Base-by-base conservation (phyloP, 306 rosid species). In the Cercis canadensis region DNA sequence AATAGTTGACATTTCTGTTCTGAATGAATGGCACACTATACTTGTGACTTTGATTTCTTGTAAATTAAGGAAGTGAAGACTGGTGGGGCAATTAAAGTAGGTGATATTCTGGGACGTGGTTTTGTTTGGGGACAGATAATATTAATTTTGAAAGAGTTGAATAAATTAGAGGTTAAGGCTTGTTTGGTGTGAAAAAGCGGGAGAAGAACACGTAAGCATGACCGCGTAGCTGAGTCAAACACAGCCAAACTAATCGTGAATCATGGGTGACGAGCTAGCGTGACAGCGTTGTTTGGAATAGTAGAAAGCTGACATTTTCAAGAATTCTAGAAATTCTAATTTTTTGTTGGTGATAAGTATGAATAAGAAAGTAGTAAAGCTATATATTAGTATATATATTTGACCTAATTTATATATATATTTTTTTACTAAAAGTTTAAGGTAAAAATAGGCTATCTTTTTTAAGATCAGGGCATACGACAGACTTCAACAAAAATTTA, bases 141-240 rank as follows among this genome's bases (percentile, higher is more conserved):
- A 24, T 24, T 24, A 1, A 24, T 24, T 24, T 24, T 24, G 29
- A 24, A 24, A 24, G 29, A 24, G 45, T 58, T 44, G 0, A 45
- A 62, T 19, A 13, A 8, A 72, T 36, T 16, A 60, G n/a, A 5
- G 54, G 6, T 4, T 7, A 31, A 16, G 53, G 77, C 12, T 65
- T 47, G 78, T 82, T 73, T 56, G 69, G 85, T 77, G 90, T 80
- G 87, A 82, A 77, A 70, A 70, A 61, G 6, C 50, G 31, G 56
- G 6, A 62, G 56, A 10, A 17, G 43, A 0, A 24, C 6, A 34
- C 82, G 88, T 81, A 75, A 82, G 89, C 92, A 62, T 84, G 92
- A 87, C 78, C 62, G 1, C 18, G 14, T 29, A 55, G 81, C 75
- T 82, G 77, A 80, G 74, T 56, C 78, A 59, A 84, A 47, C 49